A percentile compares a stretch with the other conserved stretches of the same genome.
Conservation (phyloP, 2,329 filamentous ascomycete species). For the Colletotrichum ledebouriae region DNA sequence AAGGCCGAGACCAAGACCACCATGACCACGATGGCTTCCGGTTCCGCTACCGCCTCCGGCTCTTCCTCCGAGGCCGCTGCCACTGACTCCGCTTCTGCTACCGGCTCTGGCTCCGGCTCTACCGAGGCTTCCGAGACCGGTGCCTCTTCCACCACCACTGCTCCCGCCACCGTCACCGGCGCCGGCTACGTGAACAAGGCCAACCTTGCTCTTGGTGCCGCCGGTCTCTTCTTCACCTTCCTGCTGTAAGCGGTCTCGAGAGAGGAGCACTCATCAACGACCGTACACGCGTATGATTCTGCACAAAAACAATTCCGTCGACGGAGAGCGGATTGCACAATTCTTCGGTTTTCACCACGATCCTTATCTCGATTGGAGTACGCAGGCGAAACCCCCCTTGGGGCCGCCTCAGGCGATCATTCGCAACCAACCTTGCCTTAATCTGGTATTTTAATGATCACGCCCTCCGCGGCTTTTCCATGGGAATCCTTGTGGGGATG, state of each 20-base stretch:
- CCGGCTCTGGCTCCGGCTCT: constrained; percentile 22
- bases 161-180: constrained; percentile 34
- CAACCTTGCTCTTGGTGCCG: constrained; percentile 42
- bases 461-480: constrained; percentile 27
- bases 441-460: constrained; percentile 38
- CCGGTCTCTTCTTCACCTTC: constrained; percentile 43
- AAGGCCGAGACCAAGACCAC: constrained; percentile 42
- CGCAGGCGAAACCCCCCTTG: constrained; percentile 4
- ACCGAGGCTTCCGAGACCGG: constrained; percentile 21
- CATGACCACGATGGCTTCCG: constrained; percentile 37
- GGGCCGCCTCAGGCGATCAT: constrained; percentile 11
- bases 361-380: constrained; percentile 30
- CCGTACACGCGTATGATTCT: constrained; percentile 32
- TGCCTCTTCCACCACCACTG: constrained; percentile 15
- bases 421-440: constrained; percentile 29
- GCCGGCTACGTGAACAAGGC: constrained; percentile 42
- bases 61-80: constrained; percentile 25
- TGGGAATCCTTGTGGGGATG: constrained; percentile 3
- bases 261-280: constrained; percentile 24
- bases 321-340: constrained; percentile 42
- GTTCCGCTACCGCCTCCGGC: constrained; percentile 23
- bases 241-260: constrained; percentile 39
- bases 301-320: constrained; percentile 36
- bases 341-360: constrained; percentile 29
- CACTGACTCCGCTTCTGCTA: constrained; percentile 14